Conservation (phyloP, 2,329 filamentous ascomycete species). For the Lithohypha guttulata region DNA sequence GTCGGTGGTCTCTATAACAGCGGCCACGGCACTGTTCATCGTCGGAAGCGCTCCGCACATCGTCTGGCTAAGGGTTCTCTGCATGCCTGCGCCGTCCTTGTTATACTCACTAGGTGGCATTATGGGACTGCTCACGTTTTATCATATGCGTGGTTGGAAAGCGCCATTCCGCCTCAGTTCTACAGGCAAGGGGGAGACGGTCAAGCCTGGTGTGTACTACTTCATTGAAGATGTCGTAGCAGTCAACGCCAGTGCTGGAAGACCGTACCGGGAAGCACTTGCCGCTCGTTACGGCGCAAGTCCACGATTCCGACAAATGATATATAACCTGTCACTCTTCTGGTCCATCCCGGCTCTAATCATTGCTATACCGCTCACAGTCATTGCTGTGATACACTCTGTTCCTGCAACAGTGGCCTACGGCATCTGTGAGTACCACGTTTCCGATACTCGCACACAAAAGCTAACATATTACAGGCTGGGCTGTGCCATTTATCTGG, state of each 20-base stretch:
- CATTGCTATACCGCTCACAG: slow-evolving; percentile 37
- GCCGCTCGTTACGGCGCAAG: slow-evolving; percentile 44
- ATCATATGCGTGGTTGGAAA: slow-evolving; percentile 25
- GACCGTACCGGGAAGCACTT: slow-evolving; percentile 42
- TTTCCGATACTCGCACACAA: not conserved
- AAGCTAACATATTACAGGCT: slow-evolving; percentile 25
- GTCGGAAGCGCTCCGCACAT: slow-evolving; percentile 21
- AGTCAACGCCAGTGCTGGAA: slow-evolving; percentile 53
- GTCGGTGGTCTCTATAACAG: slow-evolving; percentile 16
- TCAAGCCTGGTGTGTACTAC: slow-evolving; percentile 52
- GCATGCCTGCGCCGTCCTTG: slow-evolving; percentile 18
- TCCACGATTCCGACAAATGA: slow-evolving; percentile 43
- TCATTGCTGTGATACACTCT: slow-evolving; percentile 36
- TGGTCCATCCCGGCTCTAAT: slow-evolving; percentile 45
- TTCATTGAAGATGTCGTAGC: slow-evolving; percentile 58
- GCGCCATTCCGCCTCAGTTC: slow-evolving; percentile 53
- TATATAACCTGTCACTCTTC: slow-evolving; percentile 46
- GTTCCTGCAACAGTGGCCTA: slow-evolving; percentile 40
- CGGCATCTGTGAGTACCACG: slow-evolving; percentile 22
- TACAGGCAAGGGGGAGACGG: slow-evolving; percentile 46
- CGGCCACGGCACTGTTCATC: slow-evolving; percentile 19
- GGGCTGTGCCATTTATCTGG: slow-evolving; percentile 35
- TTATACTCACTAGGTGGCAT: slow-evolving; percentile 14
- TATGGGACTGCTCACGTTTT: slow-evolving; percentile 18
- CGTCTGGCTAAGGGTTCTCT: slow-evolving; percentile 20